Percentiles rank a stretch among this genome's conserved stretches.
Evolutionary conservation across 192 early-diverging fungal genomes (phyloP).

Genomic region (Gryganskiella cystojenkinii): DNA sequence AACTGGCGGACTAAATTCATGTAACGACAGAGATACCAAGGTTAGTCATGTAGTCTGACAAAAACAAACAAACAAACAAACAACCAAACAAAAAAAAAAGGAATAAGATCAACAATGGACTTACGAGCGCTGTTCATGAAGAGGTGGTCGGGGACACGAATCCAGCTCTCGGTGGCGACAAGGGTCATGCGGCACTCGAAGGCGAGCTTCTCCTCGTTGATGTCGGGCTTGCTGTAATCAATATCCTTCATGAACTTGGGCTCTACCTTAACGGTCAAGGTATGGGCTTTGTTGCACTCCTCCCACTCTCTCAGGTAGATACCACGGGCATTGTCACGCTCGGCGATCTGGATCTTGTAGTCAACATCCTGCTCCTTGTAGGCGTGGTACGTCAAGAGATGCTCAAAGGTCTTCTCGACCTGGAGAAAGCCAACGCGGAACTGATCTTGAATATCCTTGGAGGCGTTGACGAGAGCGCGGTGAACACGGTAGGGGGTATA

Average conservation of each 20-base stretch:
- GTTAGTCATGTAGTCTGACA: too few species aligned
- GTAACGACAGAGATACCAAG: too few species aligned
- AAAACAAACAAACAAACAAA: too few species aligned
- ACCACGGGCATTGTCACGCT: constrained; percentile 71
- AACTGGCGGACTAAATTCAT: constrained; percentile 77
- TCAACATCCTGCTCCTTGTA: constrained; percentile 73
- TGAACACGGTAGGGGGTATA: constrained; percentile 90
- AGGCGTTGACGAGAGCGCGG: constrained; percentile 78
- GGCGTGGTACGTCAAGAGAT: constrained; percentile 70
- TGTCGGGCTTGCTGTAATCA: constrained; percentile 66
- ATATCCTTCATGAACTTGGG: constrained; percentile 74
- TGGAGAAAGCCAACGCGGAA: constrained; percentile 86
- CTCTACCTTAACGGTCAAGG: constrained; percentile 62
- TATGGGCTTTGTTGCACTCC: constrained; percentile 73
- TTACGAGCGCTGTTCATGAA: constrained; percentile 72
- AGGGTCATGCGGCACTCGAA: constrained; percentile 85
- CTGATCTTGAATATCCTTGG: constrained; percentile 82
- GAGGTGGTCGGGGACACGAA: constrained; percentile 77
- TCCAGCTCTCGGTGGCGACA: constrained; percentile 79
- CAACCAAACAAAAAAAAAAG: not conserved
- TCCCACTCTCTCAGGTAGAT: constrained; percentile 86
- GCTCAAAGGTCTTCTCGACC: constrained; percentile 88
- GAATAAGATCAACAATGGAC: constrained; percentile 8
- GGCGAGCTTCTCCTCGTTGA: constrained; percentile 71
- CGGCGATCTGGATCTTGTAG: constrained; percentile 58